phyloP scores from a whole-genome alignment of 1,284 basidiomycete species.

The Microbotryum lychnidis-dioicae region DNA sequence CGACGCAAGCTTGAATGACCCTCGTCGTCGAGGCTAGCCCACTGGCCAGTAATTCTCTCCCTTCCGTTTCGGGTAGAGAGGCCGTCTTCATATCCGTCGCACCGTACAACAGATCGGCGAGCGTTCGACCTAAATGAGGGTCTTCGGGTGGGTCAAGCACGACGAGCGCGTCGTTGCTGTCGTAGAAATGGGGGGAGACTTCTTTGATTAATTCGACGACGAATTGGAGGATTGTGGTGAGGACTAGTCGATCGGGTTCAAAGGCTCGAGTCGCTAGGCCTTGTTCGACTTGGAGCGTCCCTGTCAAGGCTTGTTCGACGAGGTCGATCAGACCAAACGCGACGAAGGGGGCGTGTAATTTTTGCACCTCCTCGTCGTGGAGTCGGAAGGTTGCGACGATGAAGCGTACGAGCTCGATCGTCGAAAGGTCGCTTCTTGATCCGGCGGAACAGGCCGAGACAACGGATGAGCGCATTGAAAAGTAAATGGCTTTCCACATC shows the following conservation, averaged over 20 bases:
- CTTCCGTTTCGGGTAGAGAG: constrained; percentile 20
- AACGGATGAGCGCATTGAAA: constrained; percentile 41
- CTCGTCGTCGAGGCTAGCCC: constrained; percentile 11
- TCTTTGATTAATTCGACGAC: constrained; percentile 18
- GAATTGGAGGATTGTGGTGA: constrained; percentile 7
- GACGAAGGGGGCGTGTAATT: constrained; percentile 68
- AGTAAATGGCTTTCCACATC: constrained; percentile 70
- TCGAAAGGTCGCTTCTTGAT: constrained; percentile 25
- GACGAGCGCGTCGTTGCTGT: background rate
- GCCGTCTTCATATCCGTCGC: constrained; percentile 21
- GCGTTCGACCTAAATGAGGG: constrained; percentile 4
- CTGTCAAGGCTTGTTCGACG: constrained; percentile 40
- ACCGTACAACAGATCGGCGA: constrained; percentile 19
- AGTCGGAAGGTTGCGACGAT: constrained; percentile 44
- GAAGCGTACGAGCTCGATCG: constrained; percentile 41
- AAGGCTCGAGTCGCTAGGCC: constrained; percentile 6
- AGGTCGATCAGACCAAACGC: constrained; percentile 59
- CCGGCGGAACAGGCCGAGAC: constrained; percentile 33
- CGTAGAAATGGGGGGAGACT: constrained; percentile 21
- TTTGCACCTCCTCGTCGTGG: constrained; percentile 46
- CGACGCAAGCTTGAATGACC: constrained; percentile 2
- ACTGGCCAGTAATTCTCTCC: constrained; percentile 16
- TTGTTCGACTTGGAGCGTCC: constrained; percentile 6
- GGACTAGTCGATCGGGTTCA: background rate
- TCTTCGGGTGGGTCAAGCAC: background rate